Base-by-base conservation (phyloP, 2,329 filamentous ascomycete genomes). In the Spiromastix sp. region DNA sequence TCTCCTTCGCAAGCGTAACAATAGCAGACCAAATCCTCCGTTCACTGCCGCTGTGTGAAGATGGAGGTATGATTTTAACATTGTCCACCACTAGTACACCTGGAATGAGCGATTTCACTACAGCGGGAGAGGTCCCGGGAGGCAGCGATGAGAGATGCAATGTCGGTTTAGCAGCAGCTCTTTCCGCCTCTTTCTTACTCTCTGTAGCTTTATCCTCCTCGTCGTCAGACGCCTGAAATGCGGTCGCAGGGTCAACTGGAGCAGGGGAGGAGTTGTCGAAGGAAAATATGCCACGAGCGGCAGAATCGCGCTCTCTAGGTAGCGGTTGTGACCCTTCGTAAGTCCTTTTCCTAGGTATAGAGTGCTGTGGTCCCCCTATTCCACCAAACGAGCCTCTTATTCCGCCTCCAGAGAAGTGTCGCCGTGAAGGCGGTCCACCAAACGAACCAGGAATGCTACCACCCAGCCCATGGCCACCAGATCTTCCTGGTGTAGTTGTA, bases 1-100 rank as follows among this genome's bases (percentile, higher is more conserved):
- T 91, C 44, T 91, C 84, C 39, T 81, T 77, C 1, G 81, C 77
- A 19, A 94, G 62, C 0, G 81, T 86, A 30, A 91, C 81, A 47
- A 94, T 85, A 4, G 85, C 85, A 11, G 83, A 72, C 21, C 76
- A 71, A 2, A 79, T 81, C 50, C 78, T 86, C 39, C 81, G 72
- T 46, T 87, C 81, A 2, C 40, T 38, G n/a, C 24, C 25, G 9
- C 34, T 36, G 24, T 58, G 52, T 11, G 60, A 63, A 2, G 72
- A 60, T 2, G 68, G 70, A 3, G 77, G 72, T 18, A 82, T 58
- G 19, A 91, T 76, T 50, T 80, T 81, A 33, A 94, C 77, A 42
- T 75, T 71, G 49, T 89, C 83, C 4, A 89, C 76, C 0, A 59
- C 70, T 34, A 93, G 52, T 13, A 66, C 74, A 0, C 71, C 51